These are phyloP conservation scores for Trypanosoma scelopori DNA, from an alignment of 208 protist genomes.

Conservation along the genomic window DNA sequence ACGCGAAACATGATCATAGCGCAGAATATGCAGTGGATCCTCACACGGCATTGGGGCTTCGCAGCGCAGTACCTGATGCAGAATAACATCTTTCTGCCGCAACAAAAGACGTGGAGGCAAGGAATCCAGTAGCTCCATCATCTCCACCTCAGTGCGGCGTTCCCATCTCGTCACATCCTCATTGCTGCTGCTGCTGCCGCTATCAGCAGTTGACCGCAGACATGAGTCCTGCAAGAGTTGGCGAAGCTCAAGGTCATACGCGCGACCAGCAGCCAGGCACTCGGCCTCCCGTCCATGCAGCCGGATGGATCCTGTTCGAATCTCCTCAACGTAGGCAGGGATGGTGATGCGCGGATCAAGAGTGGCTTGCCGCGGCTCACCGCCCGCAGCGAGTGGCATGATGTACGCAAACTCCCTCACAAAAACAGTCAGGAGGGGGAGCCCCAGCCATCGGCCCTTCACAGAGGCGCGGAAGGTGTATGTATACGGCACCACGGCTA, in stretches of 20 bases:
- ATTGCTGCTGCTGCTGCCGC: not conserved
- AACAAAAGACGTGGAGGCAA: constrained; percentile 50
- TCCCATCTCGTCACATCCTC: constrained; percentile 10
- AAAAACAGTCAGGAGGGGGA: constrained; percentile 81
- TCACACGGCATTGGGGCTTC: constrained; percentile 88
- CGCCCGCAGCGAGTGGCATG: constrained; percentile 13
- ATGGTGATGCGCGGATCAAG: constrained; percentile 50
- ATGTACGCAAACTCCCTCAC: constrained; percentile 85
- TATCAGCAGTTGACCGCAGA: not conserved
- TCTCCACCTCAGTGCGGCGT: constrained; percentile 26
- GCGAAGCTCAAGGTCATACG: constrained; percentile 41
- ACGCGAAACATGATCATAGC: constrained; percentile 34
- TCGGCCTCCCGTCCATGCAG: constrained; percentile 73
- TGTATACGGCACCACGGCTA: constrained; percentile 85
- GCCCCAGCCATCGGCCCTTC: constrained; percentile 92
- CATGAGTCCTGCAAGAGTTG: not conserved
- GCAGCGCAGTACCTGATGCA: constrained; percentile 90
- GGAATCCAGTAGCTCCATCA: not conserved
- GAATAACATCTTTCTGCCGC: constrained; percentile 73
- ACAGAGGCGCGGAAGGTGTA: constrained; percentile 77
- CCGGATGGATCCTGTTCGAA: constrained; percentile 55
- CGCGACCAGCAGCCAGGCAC: constrained; percentile 46
- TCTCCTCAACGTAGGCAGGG: constrained; percentile 72
- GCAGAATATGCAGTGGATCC: constrained; percentile 52
- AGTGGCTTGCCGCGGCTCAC: constrained; percentile 16